Conservation (phyloP, 2,329 filamentous ascomycete genomes). For the Penicillium sp. region DNA sequence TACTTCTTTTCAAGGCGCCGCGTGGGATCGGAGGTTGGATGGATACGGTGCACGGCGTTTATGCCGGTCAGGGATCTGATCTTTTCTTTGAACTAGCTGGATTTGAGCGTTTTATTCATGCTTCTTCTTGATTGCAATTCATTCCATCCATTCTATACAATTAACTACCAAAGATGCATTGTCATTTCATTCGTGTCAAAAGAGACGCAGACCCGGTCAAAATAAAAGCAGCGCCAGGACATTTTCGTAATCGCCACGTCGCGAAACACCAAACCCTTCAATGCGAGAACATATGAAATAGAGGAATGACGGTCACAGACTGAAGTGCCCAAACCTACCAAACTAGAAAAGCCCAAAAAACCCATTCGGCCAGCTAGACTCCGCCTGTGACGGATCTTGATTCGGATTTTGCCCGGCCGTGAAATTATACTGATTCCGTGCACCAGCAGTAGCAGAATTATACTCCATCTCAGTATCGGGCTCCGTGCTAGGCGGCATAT, state of each 20-base stretch:
- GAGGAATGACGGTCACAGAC: neutral
- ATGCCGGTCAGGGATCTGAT: neutral
- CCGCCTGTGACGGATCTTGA: constrained; percentile 1
- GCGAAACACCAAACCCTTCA: neutral
- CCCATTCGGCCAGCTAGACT: constrained; percentile 15
- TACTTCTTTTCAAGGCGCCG: neutral
- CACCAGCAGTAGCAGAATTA: neutral
- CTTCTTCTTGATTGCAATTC: neutral
- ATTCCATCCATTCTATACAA: neutral
- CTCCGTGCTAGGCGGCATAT: constrained; percentile 1
- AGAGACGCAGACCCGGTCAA: neutral
- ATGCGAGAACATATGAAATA: neutral
- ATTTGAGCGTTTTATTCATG: neutral
- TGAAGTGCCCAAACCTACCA: neutral
- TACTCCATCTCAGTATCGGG: neutral
- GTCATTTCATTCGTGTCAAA: neutral
- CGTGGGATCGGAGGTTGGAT: neutral
- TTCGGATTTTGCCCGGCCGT: neutral
- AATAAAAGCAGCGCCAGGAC: neutral
- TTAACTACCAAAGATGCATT: neutral
- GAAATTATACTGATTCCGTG: constrained; percentile 7
- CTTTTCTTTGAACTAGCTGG: neutral
- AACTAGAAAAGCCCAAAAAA: constrained; percentile 21
- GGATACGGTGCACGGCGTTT: neutral
- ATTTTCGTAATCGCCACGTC: neutral